phyloP scores from a whole-genome alignment of 2,329 filamentous ascomycete species.

The Blastomyces parvus region DNA sequence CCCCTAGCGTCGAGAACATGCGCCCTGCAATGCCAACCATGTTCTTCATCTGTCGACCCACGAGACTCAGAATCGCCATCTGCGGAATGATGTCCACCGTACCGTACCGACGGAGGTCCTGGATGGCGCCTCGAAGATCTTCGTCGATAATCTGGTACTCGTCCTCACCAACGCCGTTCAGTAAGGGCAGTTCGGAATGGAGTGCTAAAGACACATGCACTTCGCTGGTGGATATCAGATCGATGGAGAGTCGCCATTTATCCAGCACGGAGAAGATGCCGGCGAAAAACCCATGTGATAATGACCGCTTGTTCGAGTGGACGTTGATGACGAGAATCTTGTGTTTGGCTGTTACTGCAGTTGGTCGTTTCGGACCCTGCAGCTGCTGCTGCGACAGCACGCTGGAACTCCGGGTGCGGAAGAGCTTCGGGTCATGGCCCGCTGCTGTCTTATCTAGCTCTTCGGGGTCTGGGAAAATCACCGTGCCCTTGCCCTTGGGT shows the following conservation, averaged over 20 bases:
- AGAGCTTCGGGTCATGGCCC: slow-evolving; percentile 50
- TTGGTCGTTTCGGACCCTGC: slow-evolving; percentile 61
- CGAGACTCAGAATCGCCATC: slow-evolving; percentile 92
- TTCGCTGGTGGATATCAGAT: slow-evolving; percentile 92
- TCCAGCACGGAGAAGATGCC: slow-evolving; percentile 88
- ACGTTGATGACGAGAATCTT: slow-evolving; percentile 96
- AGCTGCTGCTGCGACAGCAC: slow-evolving; percentile 41
- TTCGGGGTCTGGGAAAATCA: slow-evolving; percentile 65
- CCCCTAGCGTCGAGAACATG: slow-evolving; percentile 91
- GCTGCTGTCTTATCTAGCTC: slow-evolving; percentile 42
- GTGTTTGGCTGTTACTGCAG: slow-evolving; percentile 93
- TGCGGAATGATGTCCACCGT: slow-evolving; percentile 81
- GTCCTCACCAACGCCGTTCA: slow-evolving; percentile 39
- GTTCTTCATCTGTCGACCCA: slow-evolving; percentile 94
- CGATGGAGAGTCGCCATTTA: slow-evolving; percentile 76
- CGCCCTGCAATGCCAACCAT: slow-evolving; percentile 88
- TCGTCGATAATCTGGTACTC: slow-evolving; percentile 49
- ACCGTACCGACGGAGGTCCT: slow-evolving; percentile 69
- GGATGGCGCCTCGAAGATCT: slow-evolving; percentile 55
- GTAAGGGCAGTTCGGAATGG: slow-evolving; percentile 60
- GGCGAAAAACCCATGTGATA: slow-evolving; percentile 92
- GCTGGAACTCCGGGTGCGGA: slow-evolving; percentile 39
- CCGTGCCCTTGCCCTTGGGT: slow-evolving; percentile 51
- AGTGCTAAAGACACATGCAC: slow-evolving; percentile 97
- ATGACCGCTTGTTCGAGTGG: slow-evolving; percentile 91